A percentile compares a stretch with the other conserved stretches of the same genome.
Evolutionary conservation across 2,329 filamentous ascomycete genomes (phyloP).

Genomic region (Botrytis paeoniae): DNA sequence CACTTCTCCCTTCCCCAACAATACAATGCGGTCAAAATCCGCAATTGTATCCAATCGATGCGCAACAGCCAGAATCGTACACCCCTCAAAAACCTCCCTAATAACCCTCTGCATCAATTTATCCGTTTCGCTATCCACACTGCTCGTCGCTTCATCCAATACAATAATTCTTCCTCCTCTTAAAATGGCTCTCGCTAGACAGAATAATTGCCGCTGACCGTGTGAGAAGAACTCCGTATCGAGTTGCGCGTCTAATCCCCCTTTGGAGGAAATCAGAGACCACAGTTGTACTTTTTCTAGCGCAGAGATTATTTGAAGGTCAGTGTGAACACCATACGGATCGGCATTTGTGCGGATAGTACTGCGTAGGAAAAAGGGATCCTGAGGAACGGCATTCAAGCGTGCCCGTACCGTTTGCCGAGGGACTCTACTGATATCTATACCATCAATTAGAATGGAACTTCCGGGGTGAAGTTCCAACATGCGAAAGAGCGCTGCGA

Average conservation of each 20-base stretch:
- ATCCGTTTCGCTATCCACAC: slow-evolving; percentile 56
- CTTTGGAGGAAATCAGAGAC: slow-evolving; percentile 24
- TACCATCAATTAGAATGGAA: slow-evolving; percentile 46
- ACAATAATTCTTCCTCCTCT: slow-evolving; percentile 41
- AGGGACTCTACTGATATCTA: slow-evolving; percentile 46
- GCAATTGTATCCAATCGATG: slow-evolving; percentile 45
- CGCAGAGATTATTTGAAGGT: slow-evolving; percentile 44
- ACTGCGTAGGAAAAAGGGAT: slow-evolving; percentile 49
- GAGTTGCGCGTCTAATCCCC: slow-evolving; percentile 38
- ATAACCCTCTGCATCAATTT: slow-evolving; percentile 54
- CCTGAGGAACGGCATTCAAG: slow-evolving; percentile 45
- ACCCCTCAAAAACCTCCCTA: slow-evolving; percentile 49
- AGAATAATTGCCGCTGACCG: slow-evolving; percentile 50
- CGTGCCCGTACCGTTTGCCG: slow-evolving; percentile 46
- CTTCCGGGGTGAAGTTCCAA: slow-evolving; percentile 42
- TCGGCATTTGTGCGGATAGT: slow-evolving; percentile 50
- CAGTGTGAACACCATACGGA: slow-evolving; percentile 39
- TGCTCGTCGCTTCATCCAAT: slow-evolving; percentile 46
- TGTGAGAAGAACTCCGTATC: slow-evolving; percentile 63
- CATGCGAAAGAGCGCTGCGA: slow-evolving; percentile 50
- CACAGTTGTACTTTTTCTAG: slow-evolving; percentile 44
- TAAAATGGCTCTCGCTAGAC: slow-evolving; percentile 47
- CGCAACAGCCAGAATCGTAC: slow-evolving; percentile 49
- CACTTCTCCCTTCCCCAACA: slow-evolving; percentile 17
- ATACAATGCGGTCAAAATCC: slow-evolving; percentile 40